Percentiles rank a stretch among this genome's conserved stretches.
Conservation (phyloP, 768 basidiomycete species). For the Mycena vitilis region DNA sequence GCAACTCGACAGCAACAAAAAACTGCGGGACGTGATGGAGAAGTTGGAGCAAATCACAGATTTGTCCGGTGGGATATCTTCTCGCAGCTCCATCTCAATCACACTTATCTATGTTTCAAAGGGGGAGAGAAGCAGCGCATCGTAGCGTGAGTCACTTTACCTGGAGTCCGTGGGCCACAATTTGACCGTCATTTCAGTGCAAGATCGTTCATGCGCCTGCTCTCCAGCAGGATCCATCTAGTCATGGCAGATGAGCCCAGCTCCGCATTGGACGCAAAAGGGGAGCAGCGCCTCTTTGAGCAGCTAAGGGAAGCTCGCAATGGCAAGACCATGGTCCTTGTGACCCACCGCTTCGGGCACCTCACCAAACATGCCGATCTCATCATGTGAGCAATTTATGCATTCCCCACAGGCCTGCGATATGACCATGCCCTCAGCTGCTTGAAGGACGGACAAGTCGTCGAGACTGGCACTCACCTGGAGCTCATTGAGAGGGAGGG, state of each 20-base stretch:
- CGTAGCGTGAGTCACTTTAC: constrained; percentile 24
- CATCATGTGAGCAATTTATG: constrained; percentile 13
- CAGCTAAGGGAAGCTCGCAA: constrained; percentile 1
- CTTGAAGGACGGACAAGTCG: no score
- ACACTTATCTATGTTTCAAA: neutral
- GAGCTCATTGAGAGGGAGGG: no score
- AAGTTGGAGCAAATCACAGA: constrained; percentile 20
- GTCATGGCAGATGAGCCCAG: neutral
- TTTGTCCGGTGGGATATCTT: constrained; percentile 17
- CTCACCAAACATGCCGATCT: constrained; percentile 31
- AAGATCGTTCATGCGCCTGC: constrained; percentile 31
- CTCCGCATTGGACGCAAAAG: constrained; percentile 31
- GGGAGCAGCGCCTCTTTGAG: constrained; percentile 24
- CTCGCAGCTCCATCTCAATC: no score
- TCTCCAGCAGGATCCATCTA: constrained; percentile 16
- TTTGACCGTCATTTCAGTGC: neutral
- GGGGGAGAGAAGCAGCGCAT: constrained; percentile 31
- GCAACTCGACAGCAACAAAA: constrained; percentile 12
- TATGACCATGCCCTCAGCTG: no score
- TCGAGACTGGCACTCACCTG: no score
- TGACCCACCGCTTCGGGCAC: constrained; percentile 29
- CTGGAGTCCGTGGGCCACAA: no score
- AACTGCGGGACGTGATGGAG: constrained; percentile 8
- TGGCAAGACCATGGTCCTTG: constrained; percentile 28
- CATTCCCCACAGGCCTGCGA: no score